Evolutionary conservation across 2,329 filamentous ascomycete genomes (phyloP), one percentile per base, ranked within the genome.

Genomic region (Penicillium hordei): DNA sequence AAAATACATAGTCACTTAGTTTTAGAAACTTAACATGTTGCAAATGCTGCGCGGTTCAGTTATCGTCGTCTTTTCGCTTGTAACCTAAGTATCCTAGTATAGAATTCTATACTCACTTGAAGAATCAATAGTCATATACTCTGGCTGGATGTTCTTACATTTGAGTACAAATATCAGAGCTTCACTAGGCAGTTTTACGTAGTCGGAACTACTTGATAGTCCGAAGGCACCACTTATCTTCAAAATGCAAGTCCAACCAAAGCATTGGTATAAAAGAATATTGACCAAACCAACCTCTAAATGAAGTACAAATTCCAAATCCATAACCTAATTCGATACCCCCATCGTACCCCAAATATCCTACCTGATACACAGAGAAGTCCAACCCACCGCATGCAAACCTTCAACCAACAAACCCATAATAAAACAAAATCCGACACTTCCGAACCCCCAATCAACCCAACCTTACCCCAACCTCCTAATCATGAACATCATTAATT

Each of bases 401-500:
- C 15, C n/a, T n/a, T 15, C 19, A 29, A 3, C 27, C 23, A 33
- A 4, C 3, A n/a, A 38, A 15, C 17, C 23, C 31, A 19, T 27
- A 13, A 15, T 17, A 4, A 25, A 5, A 42, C 34, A 40, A 27
- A 17, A 12, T 6, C 23, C 34, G 39, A 50, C 7, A 5, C 8
- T 13, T 23, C 12, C 23, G 8, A 44, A 40, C 10, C 4, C 12
- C 12, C 3, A 43, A 43, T 27, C 13, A 36, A 12, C 27, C 19
- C 13, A 33, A 31, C 15, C 29, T 39, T 31, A 40, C 5, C n/a
- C 21, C 23, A 48, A 31, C 19, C n/a, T 27, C 39, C 57, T 63
- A 60, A 58, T 69, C 68, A 68, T 74, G 72, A 17, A 65, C 69
- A 59, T 71, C 67, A 68, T 79, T 79, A 52, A 81, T 76, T 60